phyloP scores from a whole-genome alignment of 305 asterid genomes.

The Caryopteris hybrid region DNA sequence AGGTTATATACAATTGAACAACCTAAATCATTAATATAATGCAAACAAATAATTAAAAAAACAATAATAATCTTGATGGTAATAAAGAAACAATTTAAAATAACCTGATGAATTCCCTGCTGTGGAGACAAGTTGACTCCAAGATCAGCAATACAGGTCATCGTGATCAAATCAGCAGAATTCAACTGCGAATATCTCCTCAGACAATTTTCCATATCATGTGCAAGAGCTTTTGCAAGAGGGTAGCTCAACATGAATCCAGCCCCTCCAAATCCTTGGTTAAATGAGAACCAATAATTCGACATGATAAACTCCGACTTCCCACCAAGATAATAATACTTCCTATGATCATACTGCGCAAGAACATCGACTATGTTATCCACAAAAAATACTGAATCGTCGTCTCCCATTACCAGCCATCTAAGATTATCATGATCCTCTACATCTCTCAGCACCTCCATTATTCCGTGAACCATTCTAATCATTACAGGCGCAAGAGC shows the following conservation, averaged over 20 bases:
- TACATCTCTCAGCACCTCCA: conserved; percentile 32
- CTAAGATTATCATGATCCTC: conserved; percentile 19
- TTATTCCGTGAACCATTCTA: conserved; percentile 34
- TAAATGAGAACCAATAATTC: conserved; percentile 34
- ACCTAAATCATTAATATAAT: too few species aligned
- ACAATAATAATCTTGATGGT: too few species aligned
- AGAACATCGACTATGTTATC: conserved; percentile 42
- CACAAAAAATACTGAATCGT: conserved; percentile 17
- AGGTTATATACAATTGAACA: too few species aligned
- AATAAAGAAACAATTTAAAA: neutral
- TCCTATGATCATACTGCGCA: too few species aligned
- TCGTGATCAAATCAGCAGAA: conserved; percentile 34
- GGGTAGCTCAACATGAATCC: conserved; percentile 47
- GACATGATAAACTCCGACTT: conserved; percentile 43
- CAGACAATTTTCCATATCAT: conserved; percentile 36
- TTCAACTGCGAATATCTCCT: conserved; percentile 22
- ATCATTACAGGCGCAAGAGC: neutral
- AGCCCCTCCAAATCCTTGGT: conserved; percentile 52
- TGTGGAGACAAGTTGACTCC: conserved; percentile 42
- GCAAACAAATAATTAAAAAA: too few species aligned
- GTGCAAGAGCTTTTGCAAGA: conserved; percentile 36
- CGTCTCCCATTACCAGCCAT: conserved; percentile 53
- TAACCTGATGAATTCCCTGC: conserved; percentile 53
- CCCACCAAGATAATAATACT: conserved; percentile 44
- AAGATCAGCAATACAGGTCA: conserved; percentile 46